Evolutionary conservation across 257 asterid species (phyloP).

Genomic region (Plantago elongata): DNA sequence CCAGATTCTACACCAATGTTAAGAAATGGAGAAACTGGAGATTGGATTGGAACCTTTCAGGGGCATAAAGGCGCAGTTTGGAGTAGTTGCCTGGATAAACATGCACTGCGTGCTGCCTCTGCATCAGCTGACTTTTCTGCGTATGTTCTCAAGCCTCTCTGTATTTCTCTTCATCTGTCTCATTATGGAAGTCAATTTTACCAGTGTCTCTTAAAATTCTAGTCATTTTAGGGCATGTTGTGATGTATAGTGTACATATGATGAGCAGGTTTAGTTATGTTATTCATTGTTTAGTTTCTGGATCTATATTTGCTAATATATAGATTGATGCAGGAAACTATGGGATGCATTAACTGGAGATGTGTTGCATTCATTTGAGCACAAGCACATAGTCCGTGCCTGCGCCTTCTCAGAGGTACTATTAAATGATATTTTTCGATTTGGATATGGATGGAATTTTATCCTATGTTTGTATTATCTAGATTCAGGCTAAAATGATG

Average conservation of each 20-base stretch:
- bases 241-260: too few species aligned
- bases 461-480: not conserved
- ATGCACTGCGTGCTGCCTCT: constrained; percentile 90
- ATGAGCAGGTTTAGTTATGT: not conserved
- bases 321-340: constrained; percentile 61
- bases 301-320: constrained; percentile 13
- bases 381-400: constrained; percentile 95
- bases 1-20: constrained; percentile 90
- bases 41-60: constrained; percentile 96
- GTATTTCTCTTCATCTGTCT: constrained; percentile 3
- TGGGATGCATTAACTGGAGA: constrained; percentile 99
- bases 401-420: constrained; percentile 94
- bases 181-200: not conserved
- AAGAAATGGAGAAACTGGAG: constrained; percentile 98
- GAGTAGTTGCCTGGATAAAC: constrained; percentile 89
- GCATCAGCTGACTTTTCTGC: constrained; percentile 99
- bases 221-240: too few species aligned
- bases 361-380: constrained; percentile 87
- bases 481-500: too few species aligned
- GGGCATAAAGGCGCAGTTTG: constrained; percentile 99
- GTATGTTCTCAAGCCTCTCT: constrained; percentile 35
- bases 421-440: not conserved
- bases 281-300: not conserved
- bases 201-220: too few species aligned
- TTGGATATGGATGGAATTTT: not conserved